Evolutionary conservation across 805 yeast genomes (phyloP), one percentile per base, ranked within the genome.

Genomic region (Hanseniaspora vineae): DNA sequence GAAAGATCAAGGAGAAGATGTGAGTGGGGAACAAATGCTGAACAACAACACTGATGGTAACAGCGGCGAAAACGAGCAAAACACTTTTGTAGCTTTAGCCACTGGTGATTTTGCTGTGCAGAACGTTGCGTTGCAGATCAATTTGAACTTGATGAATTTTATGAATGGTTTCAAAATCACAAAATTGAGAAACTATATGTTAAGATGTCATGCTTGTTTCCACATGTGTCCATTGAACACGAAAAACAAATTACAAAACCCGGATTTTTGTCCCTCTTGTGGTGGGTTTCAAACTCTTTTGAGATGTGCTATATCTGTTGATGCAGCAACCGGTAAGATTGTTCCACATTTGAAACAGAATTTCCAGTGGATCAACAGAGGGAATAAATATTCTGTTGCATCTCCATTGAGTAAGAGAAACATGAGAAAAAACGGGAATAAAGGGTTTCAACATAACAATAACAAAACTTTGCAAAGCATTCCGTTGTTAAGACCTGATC

Each of bases 81-180:
- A 66, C n/a, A 73, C 81, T 49, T 76, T 80, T 52, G 92, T 82
- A 17, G 98, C 97, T 2, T 66, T 92, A 45, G 81, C 96, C 0
- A 84, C 97, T 0, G 95, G 95, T 29, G 99, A 92, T 76, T 92
- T 90, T 68, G 97, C 99, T 2, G 86, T 90, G 58, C 99, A 92
- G 65, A 92, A 92, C 65, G 96, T 89, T 14, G 77, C 96, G 1
- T 72, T 92, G 67, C 97, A 90, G 64, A 73, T 92, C 56, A 96
- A 96, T 5, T 65, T 92, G 49, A 83, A 85, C 54, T 70, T 90
- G 55, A 82, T 92, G 79, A 89, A 89, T 64, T 71, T 84, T 20
- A 73, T 77, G 68, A 78, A 89, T 1, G 98, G 98, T 18, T 69
- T 80, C 52, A 87, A 81, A 57, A 89, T 92, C 65, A 82, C 78